Evolutionary conservation across 208 protist genomes (phyloP), one percentile per base, ranked within the genome.

Genomic region (Trypanosoma vivax): DNA sequence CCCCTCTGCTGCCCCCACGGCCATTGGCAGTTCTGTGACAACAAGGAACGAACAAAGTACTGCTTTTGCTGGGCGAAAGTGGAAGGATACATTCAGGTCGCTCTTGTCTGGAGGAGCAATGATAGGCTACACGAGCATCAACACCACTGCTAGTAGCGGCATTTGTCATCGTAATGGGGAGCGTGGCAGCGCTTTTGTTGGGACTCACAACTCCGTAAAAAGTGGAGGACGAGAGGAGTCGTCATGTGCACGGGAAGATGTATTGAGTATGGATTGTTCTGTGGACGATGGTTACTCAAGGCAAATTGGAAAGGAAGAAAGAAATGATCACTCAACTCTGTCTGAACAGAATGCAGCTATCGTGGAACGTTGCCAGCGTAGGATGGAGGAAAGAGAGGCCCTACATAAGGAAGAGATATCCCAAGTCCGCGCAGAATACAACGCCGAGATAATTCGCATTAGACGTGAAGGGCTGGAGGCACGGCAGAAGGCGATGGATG

Each of bases 81-180:
- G 80, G 80, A 73, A 65, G 28, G 58, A 59, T 21, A 68, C 79
- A 18, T 84, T 79, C 47, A 52, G 70, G 23, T 59, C 63, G 0
- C 68, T 88, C 39, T 45, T 84, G 37, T 54, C 47, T n/a, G 61
- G 55, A 30, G 33, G 27, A 3, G 30, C 62, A 19, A 45, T 42
- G 11, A 5, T 53, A 18, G n/a, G 16, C 9, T 21, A 29, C 43
- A 13, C 49, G 9, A 10, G 25, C 10, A 30, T 25, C 7, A 29
- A 24, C 9, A 10, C 47, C 11, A 25, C n/a, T n/a, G n/a, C n/a
- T n/a, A n/a, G n/a, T n/a, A n/a, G n/a, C n/a, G n/a, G n/a, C n/a
- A n/a, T n/a, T n/a, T n/a, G n/a, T n/a, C n/a, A n/a, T n/a, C n/a
- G n/a, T n/a, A n/a, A n/a, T n/a, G n/a, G n/a, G n/a, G n/a, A n/a